Evolutionary conservation across 2,329 filamentous ascomycete species (phyloP).

Genomic region (Akanthomyces lecanii): DNA sequence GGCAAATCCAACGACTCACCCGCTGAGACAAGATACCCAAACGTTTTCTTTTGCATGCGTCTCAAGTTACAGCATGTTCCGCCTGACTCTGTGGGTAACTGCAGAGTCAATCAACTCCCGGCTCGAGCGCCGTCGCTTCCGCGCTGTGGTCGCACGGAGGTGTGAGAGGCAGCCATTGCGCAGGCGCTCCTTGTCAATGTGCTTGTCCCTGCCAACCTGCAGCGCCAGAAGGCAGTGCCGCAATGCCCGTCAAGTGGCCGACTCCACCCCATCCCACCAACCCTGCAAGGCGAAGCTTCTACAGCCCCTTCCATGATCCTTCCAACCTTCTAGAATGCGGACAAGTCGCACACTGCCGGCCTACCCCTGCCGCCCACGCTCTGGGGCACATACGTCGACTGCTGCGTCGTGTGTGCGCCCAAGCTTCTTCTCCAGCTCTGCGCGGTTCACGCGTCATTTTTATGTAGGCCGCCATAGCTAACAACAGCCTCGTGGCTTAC

Average conservation of each 20-base stretch:
- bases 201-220: neutral
- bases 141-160: neutral
- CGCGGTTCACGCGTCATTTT: neutral
- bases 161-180: neutral
- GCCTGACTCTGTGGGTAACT: conserved; percentile 3
- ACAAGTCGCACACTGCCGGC: conserved; percentile 1
- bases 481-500: neutral
- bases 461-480: neutral
- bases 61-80: conserved; percentile 9
- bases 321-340: conserved; percentile 2
- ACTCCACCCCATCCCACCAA: conserved; percentile 3
- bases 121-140: conserved; percentile 9
- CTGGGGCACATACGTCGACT: neutral
- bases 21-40: conserved; percentile 9
- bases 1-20: conserved; percentile 7
- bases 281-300: conserved; percentile 11
- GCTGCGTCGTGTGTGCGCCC: neutral
- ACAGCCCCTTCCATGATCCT: conserved; percentile 10
- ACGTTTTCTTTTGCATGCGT: neutral
- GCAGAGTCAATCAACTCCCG: neutral
- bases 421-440: neutral
- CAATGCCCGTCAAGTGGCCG: neutral
- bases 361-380: conserved; percentile 3
- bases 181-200: neutral
- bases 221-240: neutral